These are phyloP conservation scores for Chaetomium olivaceum DNA, from an alignment of 2,329 filamentous ascomycete genomes.

Conservation along the genomic window DNA sequence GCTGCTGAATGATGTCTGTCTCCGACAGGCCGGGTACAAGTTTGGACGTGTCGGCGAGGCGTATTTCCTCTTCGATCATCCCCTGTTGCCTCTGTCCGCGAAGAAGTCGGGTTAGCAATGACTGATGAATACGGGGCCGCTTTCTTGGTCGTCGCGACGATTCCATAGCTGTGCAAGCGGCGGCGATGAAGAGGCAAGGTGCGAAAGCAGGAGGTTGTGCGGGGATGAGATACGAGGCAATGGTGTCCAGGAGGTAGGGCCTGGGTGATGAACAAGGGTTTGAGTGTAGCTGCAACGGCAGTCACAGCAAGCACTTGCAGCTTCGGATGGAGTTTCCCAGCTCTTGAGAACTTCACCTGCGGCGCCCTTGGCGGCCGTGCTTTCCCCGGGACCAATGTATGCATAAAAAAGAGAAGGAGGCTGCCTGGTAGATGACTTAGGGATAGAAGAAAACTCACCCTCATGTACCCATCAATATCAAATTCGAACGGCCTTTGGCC, in stretches of 20 bases:
- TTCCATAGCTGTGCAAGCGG: not conserved
- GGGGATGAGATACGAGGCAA: not conserved
- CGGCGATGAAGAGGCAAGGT: not conserved
- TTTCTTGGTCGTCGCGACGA: not conserved
- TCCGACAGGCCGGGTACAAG: slow-evolving; percentile 69
- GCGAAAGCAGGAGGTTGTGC: not conserved
- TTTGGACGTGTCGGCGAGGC: slow-evolving; percentile 52
- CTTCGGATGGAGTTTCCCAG: not conserved
- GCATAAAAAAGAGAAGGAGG: slow-evolving; percentile 3
- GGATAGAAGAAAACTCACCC: slow-evolving; percentile 52
- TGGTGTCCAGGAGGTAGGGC: not conserved
- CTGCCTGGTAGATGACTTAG: not conserved
- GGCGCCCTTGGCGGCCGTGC: too few relatives aligned
- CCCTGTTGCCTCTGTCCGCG: slow-evolving; percentile 43
- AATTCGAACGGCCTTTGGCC: slow-evolving; percentile 78
- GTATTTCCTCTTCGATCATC: slow-evolving; percentile 28
- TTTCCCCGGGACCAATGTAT: not conserved
- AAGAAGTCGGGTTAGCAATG: not conserved
- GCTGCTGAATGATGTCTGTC: slow-evolving; percentile 74
- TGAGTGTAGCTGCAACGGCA: not conserved
- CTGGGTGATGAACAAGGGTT: not conserved
- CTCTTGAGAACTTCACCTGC: not conserved
- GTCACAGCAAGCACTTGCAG: slow-evolving; percentile 2
- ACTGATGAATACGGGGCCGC: not conserved
- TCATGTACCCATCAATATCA: slow-evolving; percentile 85